Percentiles rank a stretch among this genome's conserved stretches.
These are phyloP conservation scores for Fusarium tuaranense DNA, from an alignment of 2,329 filamentous ascomycete species.

Conservation along the genomic window DNA sequence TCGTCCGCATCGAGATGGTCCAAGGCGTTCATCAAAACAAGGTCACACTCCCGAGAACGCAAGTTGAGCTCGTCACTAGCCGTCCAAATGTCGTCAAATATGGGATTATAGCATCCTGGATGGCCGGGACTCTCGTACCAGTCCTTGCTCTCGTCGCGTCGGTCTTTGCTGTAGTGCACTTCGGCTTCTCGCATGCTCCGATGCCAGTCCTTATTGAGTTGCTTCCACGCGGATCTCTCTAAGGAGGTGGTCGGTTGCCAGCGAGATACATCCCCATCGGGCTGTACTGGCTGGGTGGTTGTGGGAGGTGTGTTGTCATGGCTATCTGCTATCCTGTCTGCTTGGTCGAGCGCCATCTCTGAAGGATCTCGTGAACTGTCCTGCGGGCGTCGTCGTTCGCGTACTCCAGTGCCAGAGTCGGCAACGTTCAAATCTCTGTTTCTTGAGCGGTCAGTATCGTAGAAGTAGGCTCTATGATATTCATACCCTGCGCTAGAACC, in stretches of 20 bases:
- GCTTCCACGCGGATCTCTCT: neutral
- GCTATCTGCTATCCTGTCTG: neutral
- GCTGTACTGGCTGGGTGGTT: neutral
- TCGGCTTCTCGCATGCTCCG: neutral
- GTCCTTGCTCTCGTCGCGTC: neutral
- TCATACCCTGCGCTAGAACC: neutral
- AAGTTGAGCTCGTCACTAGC: neutral
- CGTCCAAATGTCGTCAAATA: neutral
- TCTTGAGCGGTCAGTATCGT: neutral
- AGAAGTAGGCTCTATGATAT: neutral
- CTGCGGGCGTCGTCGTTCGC: neutral
- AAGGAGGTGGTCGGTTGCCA: neutral
- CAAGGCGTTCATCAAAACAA: neutral
- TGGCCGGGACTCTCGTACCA: neutral
- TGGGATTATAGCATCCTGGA: neutral
- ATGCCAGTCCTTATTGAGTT: neutral
- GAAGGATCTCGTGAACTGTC: neutral
- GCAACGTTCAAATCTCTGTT: neutral
- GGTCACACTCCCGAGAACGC: no score
- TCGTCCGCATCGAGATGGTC: neutral
- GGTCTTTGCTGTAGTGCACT: neutral
- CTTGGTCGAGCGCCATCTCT: neutral
- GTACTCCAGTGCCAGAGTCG: no score
- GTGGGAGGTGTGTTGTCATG: neutral
- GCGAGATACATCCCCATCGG: neutral